Conservation (phyloP, 2,329 filamentous ascomycete species). For the Colletotrichum gigasporum region DNA sequence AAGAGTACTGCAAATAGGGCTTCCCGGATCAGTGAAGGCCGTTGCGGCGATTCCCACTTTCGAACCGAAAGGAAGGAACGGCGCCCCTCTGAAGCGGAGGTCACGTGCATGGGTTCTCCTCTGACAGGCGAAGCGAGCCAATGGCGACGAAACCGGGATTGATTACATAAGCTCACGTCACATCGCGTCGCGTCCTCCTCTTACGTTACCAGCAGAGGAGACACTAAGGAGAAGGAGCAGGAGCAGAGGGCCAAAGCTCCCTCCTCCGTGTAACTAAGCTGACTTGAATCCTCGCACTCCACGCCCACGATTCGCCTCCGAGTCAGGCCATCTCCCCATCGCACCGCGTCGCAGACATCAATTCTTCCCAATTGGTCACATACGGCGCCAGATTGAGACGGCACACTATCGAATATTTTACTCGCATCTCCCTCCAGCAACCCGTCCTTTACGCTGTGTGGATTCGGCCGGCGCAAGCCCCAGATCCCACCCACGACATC, state of each 20-base stretch:
- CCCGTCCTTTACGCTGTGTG: neutral
- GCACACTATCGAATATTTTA: too few relatives aligned
- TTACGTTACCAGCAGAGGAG: constrained; percentile 4
- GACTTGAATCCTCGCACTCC: neutral
- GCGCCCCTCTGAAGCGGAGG: neutral
- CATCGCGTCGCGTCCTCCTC: constrained; percentile 1
- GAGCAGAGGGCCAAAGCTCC: constrained; percentile 21
- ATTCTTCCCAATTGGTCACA: neutral
- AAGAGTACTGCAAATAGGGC: too few relatives aligned
- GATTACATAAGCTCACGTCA: neutral
- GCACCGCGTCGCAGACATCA: neutral
- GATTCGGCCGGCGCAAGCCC: constrained; percentile 8
- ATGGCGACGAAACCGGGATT: accelerated
- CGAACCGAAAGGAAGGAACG: neutral
- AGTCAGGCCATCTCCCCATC: neutral
- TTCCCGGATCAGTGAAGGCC: too few relatives aligned
- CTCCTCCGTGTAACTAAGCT: constrained; percentile 12
- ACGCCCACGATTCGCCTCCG: neutral
- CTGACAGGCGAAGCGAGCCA: neutral
- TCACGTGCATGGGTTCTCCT: neutral
- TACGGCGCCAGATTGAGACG: neutral
- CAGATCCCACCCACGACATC: neutral
- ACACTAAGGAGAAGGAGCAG: neutral
- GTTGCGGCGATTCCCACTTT: too few relatives aligned
- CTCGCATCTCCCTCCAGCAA: neutral